phyloP scores from a whole-genome alignment of 2,329 filamentous ascomycete species.

The Chrysosphaeria jannelii region DNA sequence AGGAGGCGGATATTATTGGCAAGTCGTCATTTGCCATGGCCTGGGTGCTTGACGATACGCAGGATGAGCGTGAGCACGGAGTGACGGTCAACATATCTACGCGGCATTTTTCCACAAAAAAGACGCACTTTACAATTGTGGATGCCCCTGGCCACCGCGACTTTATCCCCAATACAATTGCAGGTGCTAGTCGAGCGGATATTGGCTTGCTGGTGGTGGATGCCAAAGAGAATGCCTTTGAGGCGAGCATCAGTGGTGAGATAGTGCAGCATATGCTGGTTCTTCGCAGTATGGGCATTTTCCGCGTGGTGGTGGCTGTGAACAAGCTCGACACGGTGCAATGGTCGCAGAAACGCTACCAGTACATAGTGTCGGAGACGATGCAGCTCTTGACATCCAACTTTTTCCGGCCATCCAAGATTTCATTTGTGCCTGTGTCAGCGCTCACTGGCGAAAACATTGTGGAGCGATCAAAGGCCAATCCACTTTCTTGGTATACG shows the following conservation, averaged over 20 bases:
- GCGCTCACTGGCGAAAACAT: constrained; percentile 78
- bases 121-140: constrained; percentile 69
- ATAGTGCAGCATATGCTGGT: constrained; percentile 82
- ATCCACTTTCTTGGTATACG: constrained; percentile 43
- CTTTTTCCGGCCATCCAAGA: constrained; percentile 53
- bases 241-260: constrained; percentile 76
- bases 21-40: constrained; percentile 90
- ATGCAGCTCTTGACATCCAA: constrained; percentile 54
- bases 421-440: constrained; percentile 70
- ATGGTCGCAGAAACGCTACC: constrained; percentile 61
- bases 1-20: constrained; percentile 70
- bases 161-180: constrained; percentile 98
- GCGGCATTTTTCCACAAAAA: constrained; percentile 75
- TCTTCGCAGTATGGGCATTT: constrained; percentile 69
- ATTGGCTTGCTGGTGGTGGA: constrained; percentile 89
- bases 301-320: constrained; percentile 62
- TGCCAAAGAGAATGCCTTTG: constrained; percentile 67
- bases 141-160: constrained; percentile 87
- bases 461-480: constrained; percentile 22
- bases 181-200: constrained; percentile 81
- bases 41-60: constrained; percentile 83
- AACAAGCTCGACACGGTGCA: constrained; percentile 79
- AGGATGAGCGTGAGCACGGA: constrained; percentile 64
- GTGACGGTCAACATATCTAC: constrained; percentile 94
- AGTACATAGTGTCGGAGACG: constrained; percentile 62